These are phyloP conservation scores for Trichosporon sp. DNA, from an alignment of 1,284 basidiomycete genomes.

Conservation along the genomic window DNA sequence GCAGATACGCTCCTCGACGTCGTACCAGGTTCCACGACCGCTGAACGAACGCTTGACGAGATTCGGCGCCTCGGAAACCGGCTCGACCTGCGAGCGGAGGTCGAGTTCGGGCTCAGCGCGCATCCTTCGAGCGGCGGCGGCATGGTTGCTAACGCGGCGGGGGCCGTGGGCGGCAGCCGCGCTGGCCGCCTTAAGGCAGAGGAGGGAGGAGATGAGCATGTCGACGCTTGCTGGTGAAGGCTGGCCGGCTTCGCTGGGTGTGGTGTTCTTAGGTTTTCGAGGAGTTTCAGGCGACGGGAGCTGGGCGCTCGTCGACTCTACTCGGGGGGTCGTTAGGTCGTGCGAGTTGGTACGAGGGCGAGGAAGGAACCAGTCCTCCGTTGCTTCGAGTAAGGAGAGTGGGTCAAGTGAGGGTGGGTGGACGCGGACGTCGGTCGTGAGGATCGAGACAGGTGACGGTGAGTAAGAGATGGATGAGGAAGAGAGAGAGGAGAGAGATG, in stretches of 20 bases:
- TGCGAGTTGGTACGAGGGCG: neutral
- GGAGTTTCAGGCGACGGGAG: neutral
- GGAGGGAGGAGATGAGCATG: neutral
- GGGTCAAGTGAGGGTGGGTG: neutral
- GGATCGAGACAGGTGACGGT: neutral
- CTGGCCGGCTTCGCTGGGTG: too few relatives aligned
- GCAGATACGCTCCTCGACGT: neutral
- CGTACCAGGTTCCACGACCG: neutral
- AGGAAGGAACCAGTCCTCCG: neutral
- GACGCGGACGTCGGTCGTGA: neutral
- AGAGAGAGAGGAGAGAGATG: neutral
- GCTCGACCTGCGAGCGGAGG: neutral
- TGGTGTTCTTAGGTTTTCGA: neutral
- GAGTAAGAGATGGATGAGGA: neutral
- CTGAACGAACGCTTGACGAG: neutral
- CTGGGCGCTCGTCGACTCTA: neutral
- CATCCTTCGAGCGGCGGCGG: slow-evolving; percentile 15
- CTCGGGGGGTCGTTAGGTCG: neutral
- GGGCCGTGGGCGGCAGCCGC: slow-evolving; percentile 13
- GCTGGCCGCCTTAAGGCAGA: slow-evolving; percentile 2
- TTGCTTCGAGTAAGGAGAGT: neutral
- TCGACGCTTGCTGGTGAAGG: neutral
- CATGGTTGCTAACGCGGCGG: slow-evolving; percentile 13
- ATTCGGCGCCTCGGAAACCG: too few relatives aligned
- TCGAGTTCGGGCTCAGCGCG: neutral